These are phyloP conservation scores for Colletotrichum spinosum DNA, from an alignment of 2,329 filamentous ascomycete species.

Conservation along the genomic window DNA sequence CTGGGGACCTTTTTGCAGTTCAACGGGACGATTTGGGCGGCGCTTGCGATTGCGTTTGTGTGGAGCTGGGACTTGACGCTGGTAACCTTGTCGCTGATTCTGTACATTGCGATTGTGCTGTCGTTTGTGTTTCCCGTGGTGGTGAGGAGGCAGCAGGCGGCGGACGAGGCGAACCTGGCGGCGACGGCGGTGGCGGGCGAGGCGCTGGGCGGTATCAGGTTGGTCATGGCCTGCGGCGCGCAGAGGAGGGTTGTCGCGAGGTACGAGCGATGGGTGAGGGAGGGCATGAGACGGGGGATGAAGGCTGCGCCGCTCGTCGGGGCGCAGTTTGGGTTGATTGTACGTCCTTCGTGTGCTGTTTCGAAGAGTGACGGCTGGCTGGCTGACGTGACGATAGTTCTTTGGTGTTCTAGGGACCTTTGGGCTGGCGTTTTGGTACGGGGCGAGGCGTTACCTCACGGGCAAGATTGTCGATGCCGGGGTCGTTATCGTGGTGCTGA, in stretches of 20 bases:
- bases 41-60: conserved; percentile 62
- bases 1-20: conserved; percentile 58
- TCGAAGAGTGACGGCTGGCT: neutral
- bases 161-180: conserved; percentile 44
- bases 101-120: conserved; percentile 52
- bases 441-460: conserved; percentile 49
- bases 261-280: conserved; percentile 52
- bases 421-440: conserved; percentile 58
- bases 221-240: conserved; percentile 58
- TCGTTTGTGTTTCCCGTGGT: conserved; percentile 46
- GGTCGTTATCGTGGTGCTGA: conserved; percentile 51
- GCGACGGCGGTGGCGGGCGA: conserved; percentile 57
- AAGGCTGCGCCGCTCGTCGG: conserved; percentile 48
- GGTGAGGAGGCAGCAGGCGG: conserved; percentile 41
- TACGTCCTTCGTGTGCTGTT: conserved; percentile 1
- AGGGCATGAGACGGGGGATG: conserved; percentile 49
- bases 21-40: conserved; percentile 54
- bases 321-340: conserved; percentile 46
- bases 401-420: conserved; percentile 51
- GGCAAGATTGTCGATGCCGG: conserved; percentile 49
- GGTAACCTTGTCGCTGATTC: conserved; percentile 59
- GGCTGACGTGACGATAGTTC: conserved; percentile 37
- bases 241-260: conserved; percentile 49
- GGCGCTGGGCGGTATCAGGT: conserved; percentile 53
- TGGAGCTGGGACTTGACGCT: conserved; percentile 65